Conservation (phyloP, 78 protist genomes). For the Cyanophora paradoxa region DNA sequence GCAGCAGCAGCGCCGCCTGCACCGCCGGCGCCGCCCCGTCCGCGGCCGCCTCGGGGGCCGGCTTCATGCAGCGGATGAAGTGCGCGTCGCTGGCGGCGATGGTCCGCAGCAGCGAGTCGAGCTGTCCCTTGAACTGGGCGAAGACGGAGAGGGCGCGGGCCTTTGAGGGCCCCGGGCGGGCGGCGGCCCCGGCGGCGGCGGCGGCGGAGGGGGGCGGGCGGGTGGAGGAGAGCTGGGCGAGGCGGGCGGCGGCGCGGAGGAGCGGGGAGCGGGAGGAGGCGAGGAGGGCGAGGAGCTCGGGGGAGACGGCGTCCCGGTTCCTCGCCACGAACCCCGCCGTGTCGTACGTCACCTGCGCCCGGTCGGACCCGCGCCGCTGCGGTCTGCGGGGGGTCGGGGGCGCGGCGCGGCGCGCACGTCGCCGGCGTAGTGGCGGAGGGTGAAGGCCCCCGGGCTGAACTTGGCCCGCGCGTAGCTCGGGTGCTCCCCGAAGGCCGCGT, state of each 20-base stretch:
- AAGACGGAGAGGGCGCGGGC: not conserved
- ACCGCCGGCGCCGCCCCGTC: conserved; percentile 35
- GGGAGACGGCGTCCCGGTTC: conserved; percentile 68
- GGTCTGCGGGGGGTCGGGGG: no score
- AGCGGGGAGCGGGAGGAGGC: not conserved
- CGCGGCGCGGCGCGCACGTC: no score
- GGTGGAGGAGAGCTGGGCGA: no score
- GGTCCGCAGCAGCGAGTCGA: conserved; percentile 45
- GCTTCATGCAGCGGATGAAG: conserved; percentile 86
- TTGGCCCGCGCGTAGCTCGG: not conserved
- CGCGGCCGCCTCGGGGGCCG: conserved; percentile 51
- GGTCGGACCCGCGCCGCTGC: no score
- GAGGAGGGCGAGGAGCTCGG: not conserved
- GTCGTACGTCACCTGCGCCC: conserved; percentile 59
- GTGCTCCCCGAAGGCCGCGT: not conserved
- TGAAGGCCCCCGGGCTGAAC: not conserved
- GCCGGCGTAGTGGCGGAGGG: conserved; percentile 84
- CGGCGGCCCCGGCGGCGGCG: not conserved
- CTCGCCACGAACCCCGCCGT: conserved; percentile 71
- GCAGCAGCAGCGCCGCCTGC: no score
- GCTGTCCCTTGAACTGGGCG: conserved; percentile 12
- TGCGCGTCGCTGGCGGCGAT: conserved; percentile 70
- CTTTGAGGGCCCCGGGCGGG: not conserved
- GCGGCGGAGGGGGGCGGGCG: not conserved
- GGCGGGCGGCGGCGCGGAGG: not conserved